These are phyloP conservation scores for Tolypocladium cylindrosporum DNA, from an alignment of 2,329 filamentous ascomycete species.

Conservation along the genomic window DNA sequence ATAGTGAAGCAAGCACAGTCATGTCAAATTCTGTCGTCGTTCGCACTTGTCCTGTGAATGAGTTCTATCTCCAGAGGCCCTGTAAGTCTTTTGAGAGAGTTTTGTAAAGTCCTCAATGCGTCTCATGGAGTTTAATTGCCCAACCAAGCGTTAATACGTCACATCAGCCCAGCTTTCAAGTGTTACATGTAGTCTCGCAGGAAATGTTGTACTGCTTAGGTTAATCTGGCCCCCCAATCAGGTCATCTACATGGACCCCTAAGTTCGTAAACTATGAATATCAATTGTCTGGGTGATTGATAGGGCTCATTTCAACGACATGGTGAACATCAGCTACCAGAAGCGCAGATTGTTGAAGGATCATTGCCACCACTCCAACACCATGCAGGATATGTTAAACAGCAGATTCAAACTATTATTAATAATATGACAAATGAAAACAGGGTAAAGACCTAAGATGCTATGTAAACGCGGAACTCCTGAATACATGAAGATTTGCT, in stretches of 20 bases:
- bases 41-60: background rate
- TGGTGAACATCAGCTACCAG: background rate
- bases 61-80: background rate
- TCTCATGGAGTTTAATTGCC: background rate
- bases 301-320: no score
- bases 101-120: background rate
- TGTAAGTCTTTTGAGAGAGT: background rate
- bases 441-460: background rate
- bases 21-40: conserved; percentile 2
- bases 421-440: no score
- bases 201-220: no score
- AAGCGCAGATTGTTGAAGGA: background rate
- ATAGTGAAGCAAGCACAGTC: conserved; percentile 18
- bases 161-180: background rate
- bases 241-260: no score
- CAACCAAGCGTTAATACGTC: background rate
- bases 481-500: background rate
- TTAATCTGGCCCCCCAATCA: no score
- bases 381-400: background rate
- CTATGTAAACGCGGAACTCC: background rate
- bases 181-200: no score
- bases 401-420: no score
- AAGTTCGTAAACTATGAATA: no score
- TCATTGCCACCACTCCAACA: background rate
- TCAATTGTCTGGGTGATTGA: no score